Percentiles rank a stretch among this genome's conserved stretches.
Conservation (phyloP, 106 monocot genomes). For the Dactylorhiza incarnata region DNA sequence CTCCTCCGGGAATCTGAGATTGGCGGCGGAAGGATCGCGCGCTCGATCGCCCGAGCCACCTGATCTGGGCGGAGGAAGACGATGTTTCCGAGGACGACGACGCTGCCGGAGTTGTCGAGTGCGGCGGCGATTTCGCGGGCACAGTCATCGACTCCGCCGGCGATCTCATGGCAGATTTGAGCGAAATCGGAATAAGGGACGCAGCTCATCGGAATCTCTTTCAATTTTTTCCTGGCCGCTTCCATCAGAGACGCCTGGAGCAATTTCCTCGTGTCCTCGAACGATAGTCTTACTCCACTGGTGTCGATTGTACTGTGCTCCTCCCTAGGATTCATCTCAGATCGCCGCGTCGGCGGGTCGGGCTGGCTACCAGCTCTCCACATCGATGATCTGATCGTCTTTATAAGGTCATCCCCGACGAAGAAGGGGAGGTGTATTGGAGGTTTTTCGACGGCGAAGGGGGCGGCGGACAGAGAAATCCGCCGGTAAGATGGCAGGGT, state of each 20-base stretch:
- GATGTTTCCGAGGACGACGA: constrained; percentile 56
- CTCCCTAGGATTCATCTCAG: not conserved
- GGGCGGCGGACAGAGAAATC: not conserved
- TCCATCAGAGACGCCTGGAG: constrained; percentile 42
- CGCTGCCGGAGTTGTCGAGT: constrained; percentile 66
- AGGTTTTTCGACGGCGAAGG: not conserved
- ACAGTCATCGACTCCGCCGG: constrained; percentile 22
- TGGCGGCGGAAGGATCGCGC: not conserved
- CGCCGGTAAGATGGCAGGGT: not conserved
- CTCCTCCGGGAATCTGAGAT: not conserved
- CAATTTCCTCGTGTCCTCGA: constrained; percentile 54
- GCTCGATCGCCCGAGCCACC: constrained; percentile 16
- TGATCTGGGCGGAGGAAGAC: constrained; percentile 52
- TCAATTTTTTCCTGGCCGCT: constrained; percentile 34
- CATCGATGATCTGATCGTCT: not conserved
- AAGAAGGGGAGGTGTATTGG: not conserved
- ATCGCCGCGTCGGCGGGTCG: not conserved
- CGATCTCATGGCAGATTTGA: constrained; percentile 37
- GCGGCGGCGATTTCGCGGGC: constrained; percentile 26
- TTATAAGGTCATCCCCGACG: not conserved
- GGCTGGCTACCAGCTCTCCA: not conserved
- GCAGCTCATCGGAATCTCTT: constrained; percentile 21
- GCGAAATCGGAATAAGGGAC: constrained; percentile 46
- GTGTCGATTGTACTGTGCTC: not conserved
- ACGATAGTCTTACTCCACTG: constrained; percentile 18